A percentile compares a stretch with the other conserved stretches of the same genome.
These are phyloP conservation scores for Aspergillus carbonarius DNA, from an alignment of 2,329 filamentous ascomycete species.

Conservation along the genomic window DNA sequence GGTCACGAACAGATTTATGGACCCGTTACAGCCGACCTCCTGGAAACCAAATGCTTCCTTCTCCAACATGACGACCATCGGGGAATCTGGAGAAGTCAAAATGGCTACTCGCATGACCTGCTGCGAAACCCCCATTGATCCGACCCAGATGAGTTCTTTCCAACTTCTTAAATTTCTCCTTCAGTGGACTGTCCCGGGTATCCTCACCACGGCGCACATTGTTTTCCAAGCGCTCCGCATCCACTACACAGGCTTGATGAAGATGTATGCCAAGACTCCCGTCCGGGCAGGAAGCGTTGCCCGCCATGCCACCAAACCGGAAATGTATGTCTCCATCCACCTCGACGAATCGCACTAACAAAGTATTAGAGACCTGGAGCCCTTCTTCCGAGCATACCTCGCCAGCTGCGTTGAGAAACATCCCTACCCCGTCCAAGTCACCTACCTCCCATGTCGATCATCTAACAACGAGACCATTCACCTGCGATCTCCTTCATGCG, in stretches of 20 bases:
- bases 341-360: background rate
- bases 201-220: constrained; percentile 3
- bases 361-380: background rate
- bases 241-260: constrained; percentile 1
- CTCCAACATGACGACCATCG: constrained; percentile 4
- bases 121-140: constrained; percentile 3
- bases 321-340: background rate
- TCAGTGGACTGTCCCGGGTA: background rate
- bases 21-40: background rate
- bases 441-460: constrained; percentile 9
- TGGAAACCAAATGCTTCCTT: constrained; percentile 7
- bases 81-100: background rate
- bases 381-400: constrained; percentile 7
- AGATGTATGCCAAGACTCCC: constrained; percentile 6
- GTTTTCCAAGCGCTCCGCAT: constrained; percentile 1
- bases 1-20: constrained; percentile 5
- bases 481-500: constrained; percentile 4
- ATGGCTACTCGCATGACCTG: constrained; percentile 6
- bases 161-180: background rate
- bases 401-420: background rate
- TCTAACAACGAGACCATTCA: constrained; percentile 2
- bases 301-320: background rate
- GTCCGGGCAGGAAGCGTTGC: constrained; percentile 7
- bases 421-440: constrained; percentile 1
- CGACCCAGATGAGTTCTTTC: background rate